Percentiles rank a stretch among this genome's conserved stretches.
These are phyloP conservation scores for Karstenula rhodostoma DNA, from an alignment of 2,329 filamentous ascomycete genomes.

Conservation along the genomic window DNA sequence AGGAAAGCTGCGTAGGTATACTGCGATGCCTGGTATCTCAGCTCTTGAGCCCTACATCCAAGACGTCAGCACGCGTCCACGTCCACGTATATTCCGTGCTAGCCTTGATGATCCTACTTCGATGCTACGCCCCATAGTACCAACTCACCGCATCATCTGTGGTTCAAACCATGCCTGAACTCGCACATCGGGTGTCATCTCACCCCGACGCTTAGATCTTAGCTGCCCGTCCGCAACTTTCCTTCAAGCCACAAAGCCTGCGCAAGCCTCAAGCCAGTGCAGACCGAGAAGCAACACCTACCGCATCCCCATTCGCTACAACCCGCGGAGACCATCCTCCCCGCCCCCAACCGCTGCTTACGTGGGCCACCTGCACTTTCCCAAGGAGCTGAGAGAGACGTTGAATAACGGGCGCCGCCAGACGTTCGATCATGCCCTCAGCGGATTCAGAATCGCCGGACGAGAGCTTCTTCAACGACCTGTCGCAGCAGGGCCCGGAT, in stretches of 20 bases:
- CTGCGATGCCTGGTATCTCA: conserved; percentile 17
- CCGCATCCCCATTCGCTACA: not conserved
- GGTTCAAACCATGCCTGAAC: conserved; percentile 16
- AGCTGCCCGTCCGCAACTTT: not conserved
- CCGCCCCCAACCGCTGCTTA: conserved; percentile 30
- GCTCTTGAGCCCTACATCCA: conserved; percentile 8
- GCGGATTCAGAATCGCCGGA: conserved; percentile 49
- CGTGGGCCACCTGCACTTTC: conserved; percentile 20
- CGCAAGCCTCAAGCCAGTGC: not conserved
- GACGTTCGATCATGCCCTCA: conserved; percentile 36
- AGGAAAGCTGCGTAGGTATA: conserved; percentile 13
- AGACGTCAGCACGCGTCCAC: conserved; percentile 7
- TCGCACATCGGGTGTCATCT: not conserved
- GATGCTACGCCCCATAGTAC: conserved; percentile 12
- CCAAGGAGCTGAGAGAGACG: conserved; percentile 14
- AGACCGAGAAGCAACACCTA: not conserved
- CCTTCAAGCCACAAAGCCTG: not conserved
- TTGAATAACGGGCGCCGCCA: conserved; percentile 18
- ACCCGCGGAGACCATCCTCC: conserved; percentile 1
- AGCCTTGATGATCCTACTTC: conserved; percentile 9
- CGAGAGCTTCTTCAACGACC: conserved; percentile 64
- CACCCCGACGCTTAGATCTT: not conserved
- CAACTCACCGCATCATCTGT: conserved; percentile 9
- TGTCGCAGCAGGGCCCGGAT: conserved; percentile 54
- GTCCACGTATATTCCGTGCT: conserved; percentile 1